Evolutionary conservation across 345 rosid genomes (phyloP), one percentile per base, ranked within the genome.

Genomic region (Linum trigynum): DNA sequence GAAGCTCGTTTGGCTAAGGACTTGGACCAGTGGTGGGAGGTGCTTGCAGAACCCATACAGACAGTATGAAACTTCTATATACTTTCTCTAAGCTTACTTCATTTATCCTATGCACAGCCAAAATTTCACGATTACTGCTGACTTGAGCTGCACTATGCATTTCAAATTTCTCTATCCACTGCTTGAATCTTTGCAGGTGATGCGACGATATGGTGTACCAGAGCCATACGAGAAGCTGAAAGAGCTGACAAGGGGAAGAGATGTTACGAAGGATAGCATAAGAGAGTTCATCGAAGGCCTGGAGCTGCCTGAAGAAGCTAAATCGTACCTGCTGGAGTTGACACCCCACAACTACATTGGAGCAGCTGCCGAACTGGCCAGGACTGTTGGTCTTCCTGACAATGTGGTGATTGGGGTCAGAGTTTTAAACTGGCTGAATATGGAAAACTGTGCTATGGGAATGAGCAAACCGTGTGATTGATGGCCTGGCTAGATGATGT

Each of bases 41-140:
- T 94, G 74, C 99, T 95, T 53, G 97, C 97, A 43, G 99, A 95
- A 74, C 96, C 95, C 23, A 84, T 91, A 64, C 97, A 91, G 70
- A 95, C 95, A 62, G 97, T 94, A 84, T 57, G 79, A 65, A 39
- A 67, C 75, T 65, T 55, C 57, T n/a, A 12, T 14, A 15, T 57
- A 61, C 63, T n/a, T 39, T 1, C 3, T 69, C 36, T 4, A 48
- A 48, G 53, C 15, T 48, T 15, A 48, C 53, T 48, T 48, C 32
- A 23, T 23, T 48, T 12, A 15, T 48, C 45, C 1, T 41, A 8
- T 41, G 32, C 32, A 23, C 32, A 23, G 32, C 45, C 45, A 4
- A 41, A 41, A 8, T 41, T 41, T 41, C 9, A 4, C 45, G 5
- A 41, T 41, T 8, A 41, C 9, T 8, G 9, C 0, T 48, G 9